Conservation (phyloP, 345 rosid genomes). For the Murraya koenigii region DNA sequence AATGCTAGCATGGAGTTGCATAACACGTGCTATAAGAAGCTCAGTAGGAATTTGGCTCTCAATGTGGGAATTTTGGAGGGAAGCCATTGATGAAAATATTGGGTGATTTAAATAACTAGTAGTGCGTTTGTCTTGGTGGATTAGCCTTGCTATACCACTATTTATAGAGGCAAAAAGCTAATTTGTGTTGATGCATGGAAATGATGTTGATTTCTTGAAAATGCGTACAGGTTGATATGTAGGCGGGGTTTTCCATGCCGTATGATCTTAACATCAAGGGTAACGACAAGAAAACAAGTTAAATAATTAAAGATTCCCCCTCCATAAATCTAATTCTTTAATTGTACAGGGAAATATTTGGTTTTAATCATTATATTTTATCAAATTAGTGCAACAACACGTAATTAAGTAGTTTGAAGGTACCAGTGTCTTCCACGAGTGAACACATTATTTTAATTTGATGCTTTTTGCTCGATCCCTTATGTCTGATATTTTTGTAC, state of each 20-base stretch:
- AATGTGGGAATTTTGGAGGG: constrained; percentile 16
- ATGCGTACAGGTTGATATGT: background rate
- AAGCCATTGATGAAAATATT: constrained; percentile 27
- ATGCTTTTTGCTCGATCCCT: too few species aligned
- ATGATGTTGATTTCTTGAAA: background rate
- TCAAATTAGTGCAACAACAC: too few species aligned
- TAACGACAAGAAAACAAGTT: background rate
- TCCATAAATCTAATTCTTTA: background rate
- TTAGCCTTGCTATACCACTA: background rate
- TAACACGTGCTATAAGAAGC: constrained; percentile 24
- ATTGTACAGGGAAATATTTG: background rate
- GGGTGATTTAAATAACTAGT: background rate
- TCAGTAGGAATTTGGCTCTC: constrained; percentile 14
- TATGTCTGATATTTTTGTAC: background rate
- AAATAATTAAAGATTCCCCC: background rate
- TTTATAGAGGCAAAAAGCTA: background rate
- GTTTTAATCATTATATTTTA: too few species aligned
- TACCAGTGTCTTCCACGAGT: background rate
- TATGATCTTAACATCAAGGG: background rate
- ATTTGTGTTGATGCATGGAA: background rate
- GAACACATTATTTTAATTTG: background rate
- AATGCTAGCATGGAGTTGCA: constrained; percentile 22
- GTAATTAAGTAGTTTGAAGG: too few species aligned
- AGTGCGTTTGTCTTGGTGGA: background rate
- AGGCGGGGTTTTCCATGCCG: background rate